phyloP scores from a whole-genome alignment of 2,329 filamentous ascomycete genomes.

The Botrytis galanthina region DNA sequence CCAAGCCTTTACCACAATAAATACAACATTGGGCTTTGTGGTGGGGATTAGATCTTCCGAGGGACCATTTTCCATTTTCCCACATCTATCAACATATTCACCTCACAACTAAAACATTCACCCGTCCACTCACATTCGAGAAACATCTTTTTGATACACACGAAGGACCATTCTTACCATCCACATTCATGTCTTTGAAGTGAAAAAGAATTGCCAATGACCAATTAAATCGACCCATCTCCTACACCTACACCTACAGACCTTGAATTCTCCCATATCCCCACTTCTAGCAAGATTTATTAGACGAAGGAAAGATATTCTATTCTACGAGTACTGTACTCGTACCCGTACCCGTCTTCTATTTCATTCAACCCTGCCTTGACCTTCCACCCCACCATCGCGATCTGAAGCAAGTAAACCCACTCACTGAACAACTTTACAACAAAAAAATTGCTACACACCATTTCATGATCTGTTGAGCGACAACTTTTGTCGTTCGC shows the following conservation, averaged over 20 bases:
- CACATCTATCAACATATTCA: not conserved
- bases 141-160: not conserved
- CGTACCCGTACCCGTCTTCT: not conserved
- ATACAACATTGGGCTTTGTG: conserved; percentile 9
- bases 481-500: conserved; percentile 13
- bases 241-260: not conserved
- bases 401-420: conserved; percentile 12
- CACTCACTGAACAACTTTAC: conserved; percentile 10
- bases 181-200: not conserved
- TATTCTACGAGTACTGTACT: not conserved
- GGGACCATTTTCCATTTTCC: not conserved
- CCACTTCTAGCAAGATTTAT: not conserved
- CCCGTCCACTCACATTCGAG: not conserved
- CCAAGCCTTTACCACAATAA: not conserved
- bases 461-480: not conserved
- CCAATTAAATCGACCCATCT: not conserved
- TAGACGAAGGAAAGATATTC: conserved; percentile 2
- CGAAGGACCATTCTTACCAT: not conserved
- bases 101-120: not conserved
- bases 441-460: conserved; percentile 3
- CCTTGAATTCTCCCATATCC: not conserved
- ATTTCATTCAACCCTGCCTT: conserved; percentile 14
- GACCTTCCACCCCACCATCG: conserved; percentile 15
- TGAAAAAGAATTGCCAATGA: not conserved
- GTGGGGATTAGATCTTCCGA: conserved; percentile 1